Conservation (phyloP, 345 rosid genomes). For the Hypericum androsaemum region DNA sequence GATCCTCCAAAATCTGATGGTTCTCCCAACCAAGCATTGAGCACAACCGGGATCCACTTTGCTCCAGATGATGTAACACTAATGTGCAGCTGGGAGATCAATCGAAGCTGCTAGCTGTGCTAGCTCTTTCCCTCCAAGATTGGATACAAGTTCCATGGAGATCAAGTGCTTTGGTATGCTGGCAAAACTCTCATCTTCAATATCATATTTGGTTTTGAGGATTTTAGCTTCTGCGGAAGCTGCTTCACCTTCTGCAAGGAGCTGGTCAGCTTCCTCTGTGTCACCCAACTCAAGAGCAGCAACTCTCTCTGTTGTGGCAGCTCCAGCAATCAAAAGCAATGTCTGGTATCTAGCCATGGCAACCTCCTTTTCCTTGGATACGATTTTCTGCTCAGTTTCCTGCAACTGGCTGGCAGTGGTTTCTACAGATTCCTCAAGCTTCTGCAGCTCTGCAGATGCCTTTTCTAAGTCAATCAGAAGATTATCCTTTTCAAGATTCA, state of each 20-base stretch:
- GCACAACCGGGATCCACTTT: neutral
- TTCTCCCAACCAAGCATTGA: neutral
- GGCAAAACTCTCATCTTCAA: slow-evolving; percentile 47
- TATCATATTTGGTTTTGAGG: slow-evolving; percentile 37
- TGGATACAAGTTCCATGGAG: slow-evolving; percentile 69
- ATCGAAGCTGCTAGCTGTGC: slow-evolving; percentile 49
- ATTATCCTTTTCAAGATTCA: slow-evolving; percentile 54
- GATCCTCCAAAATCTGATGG: too few species aligned
- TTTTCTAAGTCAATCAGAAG: slow-evolving; percentile 47
- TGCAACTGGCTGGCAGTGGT: slow-evolving; percentile 47
- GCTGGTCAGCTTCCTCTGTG: slow-evolving; percentile 65
- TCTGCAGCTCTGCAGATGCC: slow-evolving; percentile 36
- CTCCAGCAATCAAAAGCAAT: slow-evolving; percentile 43
- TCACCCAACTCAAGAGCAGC: slow-evolving; percentile 71
- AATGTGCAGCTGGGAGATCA: slow-evolving; percentile 15
- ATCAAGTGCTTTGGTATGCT: slow-evolving; percentile 45
- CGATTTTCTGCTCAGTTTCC: slow-evolving; percentile 50
- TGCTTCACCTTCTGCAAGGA: slow-evolving; percentile 64
- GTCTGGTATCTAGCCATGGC: slow-evolving; percentile 70
- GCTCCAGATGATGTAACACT: neutral
- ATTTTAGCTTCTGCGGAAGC: slow-evolving; percentile 63
- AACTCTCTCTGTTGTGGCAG: slow-evolving; percentile 65
- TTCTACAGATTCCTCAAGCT: slow-evolving; percentile 49
- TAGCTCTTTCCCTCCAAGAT: slow-evolving; percentile 42
- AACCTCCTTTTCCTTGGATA: slow-evolving; percentile 58